Evolutionary conservation across 2,329 filamentous ascomycete genomes (phyloP).

Genomic region (Epichloe sp.): DNA sequence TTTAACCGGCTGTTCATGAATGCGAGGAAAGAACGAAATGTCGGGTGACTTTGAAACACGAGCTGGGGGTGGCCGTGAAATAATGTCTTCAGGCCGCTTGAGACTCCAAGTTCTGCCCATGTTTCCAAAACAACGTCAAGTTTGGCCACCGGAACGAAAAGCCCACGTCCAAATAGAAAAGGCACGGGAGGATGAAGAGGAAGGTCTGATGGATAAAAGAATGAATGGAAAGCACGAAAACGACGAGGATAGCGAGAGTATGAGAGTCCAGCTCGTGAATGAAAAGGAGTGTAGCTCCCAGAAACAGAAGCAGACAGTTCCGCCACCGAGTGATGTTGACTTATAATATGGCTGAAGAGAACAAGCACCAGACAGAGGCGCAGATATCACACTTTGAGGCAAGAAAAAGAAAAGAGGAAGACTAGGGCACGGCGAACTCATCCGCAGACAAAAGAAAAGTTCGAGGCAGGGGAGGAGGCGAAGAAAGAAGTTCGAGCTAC

Average conservation of each 20-base stretch:
- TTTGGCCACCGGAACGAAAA: neutral
- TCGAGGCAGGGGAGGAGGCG: neutral
- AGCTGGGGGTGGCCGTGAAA: constrained; percentile 2
- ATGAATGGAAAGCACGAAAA: neutral
- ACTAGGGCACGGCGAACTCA: neutral
- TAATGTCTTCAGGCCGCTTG: constrained; percentile 1
- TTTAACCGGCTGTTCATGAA: neutral
- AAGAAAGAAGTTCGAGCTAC: neutral
- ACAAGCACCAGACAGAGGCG: neutral
- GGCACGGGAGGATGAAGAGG: neutral
- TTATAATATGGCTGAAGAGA: neutral
- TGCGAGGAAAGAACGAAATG: neutral
- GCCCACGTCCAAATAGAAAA: neutral
- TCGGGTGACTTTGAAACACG: neutral
- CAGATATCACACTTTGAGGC: neutral
- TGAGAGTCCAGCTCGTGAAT: neutral
- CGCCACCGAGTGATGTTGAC: neutral
- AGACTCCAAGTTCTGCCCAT: constrained; percentile 1
- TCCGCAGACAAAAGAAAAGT: neutral
- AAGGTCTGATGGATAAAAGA: neutral
- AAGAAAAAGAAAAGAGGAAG: neutral
- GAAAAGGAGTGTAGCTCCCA: neutral
- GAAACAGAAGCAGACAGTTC: neutral
- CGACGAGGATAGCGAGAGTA: neutral
- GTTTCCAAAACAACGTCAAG: neutral